Percentiles rank a stretch among this genome's conserved stretches.
Conservation (phyloP, 495 filamentous ascomycete genomes). For the Ascodesmis nigricans region DNA sequence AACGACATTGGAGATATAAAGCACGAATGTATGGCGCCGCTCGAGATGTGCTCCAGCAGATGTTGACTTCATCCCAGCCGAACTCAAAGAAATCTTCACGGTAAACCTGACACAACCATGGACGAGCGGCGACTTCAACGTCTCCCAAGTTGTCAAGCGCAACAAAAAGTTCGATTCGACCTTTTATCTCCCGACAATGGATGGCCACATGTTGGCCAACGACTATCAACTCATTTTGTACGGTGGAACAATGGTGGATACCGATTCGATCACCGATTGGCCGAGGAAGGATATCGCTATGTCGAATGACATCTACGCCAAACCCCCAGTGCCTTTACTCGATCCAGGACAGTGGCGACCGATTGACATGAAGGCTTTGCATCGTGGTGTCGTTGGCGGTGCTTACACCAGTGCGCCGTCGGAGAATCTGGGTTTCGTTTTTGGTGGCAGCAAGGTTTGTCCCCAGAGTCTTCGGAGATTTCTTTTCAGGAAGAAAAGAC, state of each 20-base stretch:
- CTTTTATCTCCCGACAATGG: slow-evolving; percentile 30
- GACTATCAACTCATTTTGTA: slow-evolving; percentile 36
- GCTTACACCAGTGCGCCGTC: slow-evolving; percentile 42
- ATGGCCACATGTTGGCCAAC: slow-evolving; percentile 46
- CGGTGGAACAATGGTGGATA: slow-evolving; percentile 25
- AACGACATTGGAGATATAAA: no score
- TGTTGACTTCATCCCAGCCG: no score
- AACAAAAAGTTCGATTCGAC: slow-evolving; percentile 2
- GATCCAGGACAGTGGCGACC: slow-evolving; percentile 21
- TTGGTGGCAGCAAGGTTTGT: slow-evolving; percentile 31
- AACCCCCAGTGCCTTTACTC: slow-evolving; percentile 23
- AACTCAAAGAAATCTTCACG: slow-evolving; percentile 6
- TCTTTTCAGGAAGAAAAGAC: no score
- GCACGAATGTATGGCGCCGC: no score
- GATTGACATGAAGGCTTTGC: slow-evolving; percentile 25
- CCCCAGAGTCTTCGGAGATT: no score
- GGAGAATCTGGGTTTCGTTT: slow-evolving; percentile 52
- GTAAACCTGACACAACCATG: no score
- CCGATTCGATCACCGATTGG: slow-evolving; percentile 2
- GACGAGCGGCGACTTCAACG: slow-evolving; percentile 25
- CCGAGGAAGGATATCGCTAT: slow-evolving; percentile 25
- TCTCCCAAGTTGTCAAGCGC: not conserved
- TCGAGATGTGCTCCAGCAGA: no score
- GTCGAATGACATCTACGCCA: slow-evolving; percentile 27
- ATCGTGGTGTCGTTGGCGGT: slow-evolving; percentile 41